These are phyloP conservation scores for Botrytis sinoallii DNA, from an alignment of 2,329 filamentous ascomycete species.

Conservation along the genomic window DNA sequence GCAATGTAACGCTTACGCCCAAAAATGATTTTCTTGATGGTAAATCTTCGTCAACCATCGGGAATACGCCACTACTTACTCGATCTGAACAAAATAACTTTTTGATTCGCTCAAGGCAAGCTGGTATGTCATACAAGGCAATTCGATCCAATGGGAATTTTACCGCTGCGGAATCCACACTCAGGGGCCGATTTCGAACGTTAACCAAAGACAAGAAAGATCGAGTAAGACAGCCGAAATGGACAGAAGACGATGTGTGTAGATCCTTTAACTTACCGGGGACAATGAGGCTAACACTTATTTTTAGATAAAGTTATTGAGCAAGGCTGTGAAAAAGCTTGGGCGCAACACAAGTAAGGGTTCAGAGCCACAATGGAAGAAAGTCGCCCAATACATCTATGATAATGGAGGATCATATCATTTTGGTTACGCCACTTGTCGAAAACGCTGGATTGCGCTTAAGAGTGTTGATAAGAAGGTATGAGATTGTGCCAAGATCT, in stretches of 20 bases:
- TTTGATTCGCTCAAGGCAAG: constrained; percentile 52
- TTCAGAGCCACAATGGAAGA: constrained; percentile 49
- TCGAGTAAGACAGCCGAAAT: constrained; percentile 63
- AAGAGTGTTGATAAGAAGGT: constrained; percentile 16
- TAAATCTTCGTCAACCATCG: background rate
- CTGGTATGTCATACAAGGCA: constrained; percentile 62
- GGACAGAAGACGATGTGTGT: constrained; percentile 63
- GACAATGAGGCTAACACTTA: constrained; percentile 13
- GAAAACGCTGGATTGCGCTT: constrained; percentile 53
- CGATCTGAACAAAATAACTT: constrained; percentile 44
- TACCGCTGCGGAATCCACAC: constrained; percentile 65
- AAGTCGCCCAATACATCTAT: constrained; percentile 52
- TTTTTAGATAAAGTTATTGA: constrained; percentile 45
- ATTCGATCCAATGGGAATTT: constrained; percentile 57
- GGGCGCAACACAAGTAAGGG: constrained; percentile 10
- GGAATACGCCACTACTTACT: background rate
- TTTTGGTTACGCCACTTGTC: constrained; percentile 58
- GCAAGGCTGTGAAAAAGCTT: constrained; percentile 43
- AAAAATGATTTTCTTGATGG: background rate
- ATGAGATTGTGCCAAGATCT: background rate
- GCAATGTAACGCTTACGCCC: background rate
- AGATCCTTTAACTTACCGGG: background rate
- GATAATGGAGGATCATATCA: constrained; percentile 53
- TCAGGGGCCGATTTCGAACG: constrained; percentile 64
- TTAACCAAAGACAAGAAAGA: constrained; percentile 61